Percentiles rank a stretch among this genome's conserved stretches.
Evolutionary conservation across 257 asterid genomes (phyloP).

Genomic region (Echium plantagineum): DNA sequence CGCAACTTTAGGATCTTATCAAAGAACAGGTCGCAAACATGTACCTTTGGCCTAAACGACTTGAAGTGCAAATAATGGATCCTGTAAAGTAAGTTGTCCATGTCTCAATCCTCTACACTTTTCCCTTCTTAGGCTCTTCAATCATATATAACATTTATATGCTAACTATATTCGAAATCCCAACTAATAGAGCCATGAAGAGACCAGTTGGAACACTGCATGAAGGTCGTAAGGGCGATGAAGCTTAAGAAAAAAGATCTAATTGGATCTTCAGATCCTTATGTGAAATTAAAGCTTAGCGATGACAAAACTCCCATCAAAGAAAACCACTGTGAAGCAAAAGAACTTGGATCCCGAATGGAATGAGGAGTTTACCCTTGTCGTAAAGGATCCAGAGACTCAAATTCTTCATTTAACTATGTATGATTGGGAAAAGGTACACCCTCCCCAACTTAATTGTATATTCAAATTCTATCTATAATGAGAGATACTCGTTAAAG

Average conservation of each 20-base stretch:
- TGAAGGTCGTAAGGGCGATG: slow-evolving; percentile 48
- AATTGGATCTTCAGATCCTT: slow-evolving; percentile 96
- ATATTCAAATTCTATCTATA: too few species aligned
- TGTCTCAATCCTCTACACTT: background rate
- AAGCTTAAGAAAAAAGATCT: slow-evolving; percentile 86
- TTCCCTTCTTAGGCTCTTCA: background rate
- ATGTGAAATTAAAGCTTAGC: slow-evolving; percentile 65
- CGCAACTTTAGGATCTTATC: slow-evolving; percentile 46
- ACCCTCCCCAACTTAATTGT: background rate
- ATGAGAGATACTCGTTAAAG: too few species aligned
- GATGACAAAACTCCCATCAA: slow-evolving; percentile 65
- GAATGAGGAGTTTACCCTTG: slow-evolving; percentile 79
- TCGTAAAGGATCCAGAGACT: slow-evolving; percentile 71
- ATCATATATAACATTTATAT: background rate
- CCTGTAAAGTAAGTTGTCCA: slow-evolving; percentile 56
- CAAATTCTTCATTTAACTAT: slow-evolving; percentile 52
- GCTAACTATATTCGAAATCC: background rate
- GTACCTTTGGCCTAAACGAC: slow-evolving; percentile 97
- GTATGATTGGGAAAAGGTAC: slow-evolving; percentile 92
- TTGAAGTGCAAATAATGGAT: slow-evolving; percentile 83
- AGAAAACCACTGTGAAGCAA: slow-evolving; percentile 78
- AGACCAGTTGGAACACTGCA: slow-evolving; percentile 75
- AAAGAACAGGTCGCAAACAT: slow-evolving; percentile 88
- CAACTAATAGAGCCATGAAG: slow-evolving; percentile 68
- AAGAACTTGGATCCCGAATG: slow-evolving; percentile 94